A percentile compares a stretch with the other conserved stretches of the same genome.
phyloP scores from a whole-genome alignment of 1,284 basidiomycete genomes.

The Amylostereum areolatum region DNA sequence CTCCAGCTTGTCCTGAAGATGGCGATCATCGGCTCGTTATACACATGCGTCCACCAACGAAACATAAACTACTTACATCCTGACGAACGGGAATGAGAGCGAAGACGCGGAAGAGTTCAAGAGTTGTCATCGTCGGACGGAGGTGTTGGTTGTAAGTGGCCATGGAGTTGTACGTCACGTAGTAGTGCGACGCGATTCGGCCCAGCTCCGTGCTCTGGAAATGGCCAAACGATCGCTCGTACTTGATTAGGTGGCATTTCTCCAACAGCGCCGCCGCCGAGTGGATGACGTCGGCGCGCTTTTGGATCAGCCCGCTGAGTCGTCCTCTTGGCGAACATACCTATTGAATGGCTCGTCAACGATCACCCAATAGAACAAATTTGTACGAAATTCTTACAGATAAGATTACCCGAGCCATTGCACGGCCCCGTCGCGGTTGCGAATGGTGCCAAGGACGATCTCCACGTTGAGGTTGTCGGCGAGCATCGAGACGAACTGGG shows the following conservation, averaged over 20 bases:
- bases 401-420: slow-evolving; percentile 97
- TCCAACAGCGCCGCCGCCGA: slow-evolving; percentile 92
- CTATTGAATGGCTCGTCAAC: slow-evolving; percentile 28
- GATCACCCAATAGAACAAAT: slow-evolving; percentile 1
- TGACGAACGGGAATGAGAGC: slow-evolving; percentile 76
- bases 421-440: slow-evolving; percentile 88
- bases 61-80: slow-evolving; percentile 17
- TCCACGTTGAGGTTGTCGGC: slow-evolving; percentile 98
- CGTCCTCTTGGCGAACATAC: slow-evolving; percentile 91
- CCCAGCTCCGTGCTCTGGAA: slow-evolving; percentile 93
- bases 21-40: neutral
- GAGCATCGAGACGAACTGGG: slow-evolving; percentile 88
- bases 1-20: slow-evolving; percentile 75
- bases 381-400: slow-evolving; percentile 69
- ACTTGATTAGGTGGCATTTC: slow-evolving; percentile 91
- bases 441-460: slow-evolving; percentile 92
- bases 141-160: slow-evolving; percentile 95
- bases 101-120: slow-evolving; percentile 97
- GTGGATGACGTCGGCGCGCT: slow-evolving; percentile 91
- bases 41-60: slow-evolving; percentile 18
- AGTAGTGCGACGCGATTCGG: slow-evolving; percentile 94
- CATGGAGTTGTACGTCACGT: slow-evolving; percentile 96
- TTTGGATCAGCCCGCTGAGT: slow-evolving; percentile 84
- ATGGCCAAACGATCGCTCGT: slow-evolving; percentile 84
- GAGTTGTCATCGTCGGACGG: slow-evolving; percentile 77